Evolutionary conservation across 2,329 filamentous ascomycete genomes (phyloP), one percentile per base, ranked within the genome.

Genomic region (Colletotrichum viniferum): DNA sequence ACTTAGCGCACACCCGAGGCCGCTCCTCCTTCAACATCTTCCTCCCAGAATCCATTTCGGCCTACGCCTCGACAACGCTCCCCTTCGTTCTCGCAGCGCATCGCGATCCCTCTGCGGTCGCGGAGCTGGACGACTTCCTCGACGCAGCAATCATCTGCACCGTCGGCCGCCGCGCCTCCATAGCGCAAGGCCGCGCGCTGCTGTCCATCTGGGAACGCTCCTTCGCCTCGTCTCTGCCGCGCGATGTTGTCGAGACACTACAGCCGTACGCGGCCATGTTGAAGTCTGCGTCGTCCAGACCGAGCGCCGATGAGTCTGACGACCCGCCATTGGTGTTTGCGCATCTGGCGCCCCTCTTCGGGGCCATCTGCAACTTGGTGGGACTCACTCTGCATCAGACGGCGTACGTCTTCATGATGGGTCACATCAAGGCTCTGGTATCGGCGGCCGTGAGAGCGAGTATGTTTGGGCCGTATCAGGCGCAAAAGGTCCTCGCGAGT

Each of bases 401-500:
- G 26, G 92, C 93, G 2, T 95, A 96, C 82, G 86, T 96, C 30
- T 96, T 95, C 82, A 85, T 96, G 82, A 89, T 96, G 78, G 91
- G 92, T 76, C 95, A 96, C 83, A 92, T 93, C 73, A 94, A 95
- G 83, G 94, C 94, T 0, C 85, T 96, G 69, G 87, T 95, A 64
- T 95, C 93, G 56, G 95, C 95, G 2, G 95, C 92, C 1, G 94
- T 97, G 77, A 87, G 95, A 70, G 93, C 94, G 26, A 94, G 93
- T 80, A 90, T 96, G 78, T 92, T 96, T 84, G 95, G 95, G 0
- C 95, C 95, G 8, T 97, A 95, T 82, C 93, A 95, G 82, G 93
- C 93, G 72, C 95, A 97, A 82, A 91, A 90, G 77, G 86, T 96
- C 32, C 86, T 97, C 64, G 94, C 94, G 3, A 90, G 91, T 52